Evolutionary conservation across 345 rosid genomes (phyloP), one percentile per base, ranked within the genome.

Genomic region (Balakata baccata): DNA sequence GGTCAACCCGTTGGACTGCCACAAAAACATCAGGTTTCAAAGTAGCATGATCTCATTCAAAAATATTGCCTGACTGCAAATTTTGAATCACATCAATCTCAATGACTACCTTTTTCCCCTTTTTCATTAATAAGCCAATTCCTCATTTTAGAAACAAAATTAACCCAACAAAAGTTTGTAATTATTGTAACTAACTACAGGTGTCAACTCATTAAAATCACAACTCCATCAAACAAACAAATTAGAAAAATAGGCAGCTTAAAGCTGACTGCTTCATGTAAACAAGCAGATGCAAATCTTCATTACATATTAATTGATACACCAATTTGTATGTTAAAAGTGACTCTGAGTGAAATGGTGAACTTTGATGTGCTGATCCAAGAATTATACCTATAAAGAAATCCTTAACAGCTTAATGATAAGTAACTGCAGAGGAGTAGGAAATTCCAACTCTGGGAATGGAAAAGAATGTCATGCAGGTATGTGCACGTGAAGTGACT

Each of bases 401-500:
- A n/a, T n/a, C n/a, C n/a, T n/a, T n/a, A n/a, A n/a, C n/a, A n/a
- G n/a, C n/a, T n/a, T n/a, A n/a, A n/a, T n/a, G n/a, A n/a, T n/a
- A n/a, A n/a, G n/a, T n/a, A n/a, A n/a, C n/a, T n/a, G n/a, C n/a
- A n/a, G n/a, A 39, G 54, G 25, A 22, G 98, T 89, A 56, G 97
- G 98, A 76, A 94, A 78, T 84, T 94, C 98, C 85, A 94, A 76
- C 49, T 94, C 98, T 25, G 96, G 85, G 85, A 79, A 91, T 67
- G 95, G 82, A 78, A 93, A 84, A 71, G 91, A 92, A 83, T 87
- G 89, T 60, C 88, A 87, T 72, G 95, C 86, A 73, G 97, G 97
- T 73, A 94, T 85, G 79, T 94, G 98, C 74, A 94, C 86, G 84
- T 84, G 88, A 79, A 94, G 90, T 77, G 87, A 85, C 98, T 90